Evolutionary conservation across 129 eudicot genomes (phyloP).

Genomic region (Cynara cardunculus): DNA sequence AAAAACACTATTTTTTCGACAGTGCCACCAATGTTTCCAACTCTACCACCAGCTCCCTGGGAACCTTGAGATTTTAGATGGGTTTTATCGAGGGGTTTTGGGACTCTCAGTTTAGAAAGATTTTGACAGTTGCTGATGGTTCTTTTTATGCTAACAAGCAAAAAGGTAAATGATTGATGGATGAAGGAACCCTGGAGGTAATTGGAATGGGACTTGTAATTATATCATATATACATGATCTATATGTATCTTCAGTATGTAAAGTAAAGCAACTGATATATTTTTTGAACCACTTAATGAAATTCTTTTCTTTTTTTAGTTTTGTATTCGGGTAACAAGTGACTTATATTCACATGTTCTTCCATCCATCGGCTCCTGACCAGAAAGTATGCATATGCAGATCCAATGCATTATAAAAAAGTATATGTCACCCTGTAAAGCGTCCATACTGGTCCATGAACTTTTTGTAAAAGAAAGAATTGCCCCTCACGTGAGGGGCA

Average conservation of each 20-base stretch:
- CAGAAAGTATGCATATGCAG: too few species aligned
- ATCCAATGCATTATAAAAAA: too few species aligned
- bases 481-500: too few species aligned
- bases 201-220: not conserved
- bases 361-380: too few species aligned
- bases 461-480: too few species aligned
- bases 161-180: slow-evolving; percentile 5
- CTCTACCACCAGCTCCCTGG: slow-evolving; percentile 75
- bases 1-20: slow-evolving; percentile 83
- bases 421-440: too few species aligned
- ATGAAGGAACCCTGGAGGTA: not conserved
- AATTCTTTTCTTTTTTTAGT: slow-evolving; percentile 6
- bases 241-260: not conserved
- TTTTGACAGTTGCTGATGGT: not conserved
- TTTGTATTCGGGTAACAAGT: too few species aligned
- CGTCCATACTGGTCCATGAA: too few species aligned
- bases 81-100: slow-evolving; percentile 1
- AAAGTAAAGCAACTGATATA: not conserved
- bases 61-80: slow-evolving; percentile 36
- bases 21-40: slow-evolving; percentile 74
- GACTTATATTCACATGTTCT: not conserved
- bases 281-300: slow-evolving; percentile 5
- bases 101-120: slow-evolving; percentile 11
- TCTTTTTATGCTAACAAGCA: slow-evolving; percentile 5
- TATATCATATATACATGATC: slow-evolving; percentile 1